Conservation (phyloP, 106 monocot genomes). For the Gastrodia elata region DNA sequence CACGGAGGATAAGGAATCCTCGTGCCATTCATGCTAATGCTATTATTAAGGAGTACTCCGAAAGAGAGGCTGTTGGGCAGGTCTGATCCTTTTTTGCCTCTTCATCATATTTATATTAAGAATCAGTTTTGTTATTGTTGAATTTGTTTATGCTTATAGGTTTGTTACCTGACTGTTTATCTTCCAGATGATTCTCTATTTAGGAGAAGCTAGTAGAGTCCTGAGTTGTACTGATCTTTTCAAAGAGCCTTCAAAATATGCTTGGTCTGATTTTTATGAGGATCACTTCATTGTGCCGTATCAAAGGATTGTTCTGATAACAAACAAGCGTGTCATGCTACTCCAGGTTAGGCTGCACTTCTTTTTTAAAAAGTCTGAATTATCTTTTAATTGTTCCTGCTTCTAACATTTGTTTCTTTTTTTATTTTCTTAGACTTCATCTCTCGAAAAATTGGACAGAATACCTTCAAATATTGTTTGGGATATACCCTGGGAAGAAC, state of each 20-base stretch:
- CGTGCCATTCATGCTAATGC: conserved; percentile 82
- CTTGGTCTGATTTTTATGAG: conserved; percentile 97
- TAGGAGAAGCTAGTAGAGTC: conserved; percentile 90
- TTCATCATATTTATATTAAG: conserved; percentile 1
- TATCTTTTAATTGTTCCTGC: neutral
- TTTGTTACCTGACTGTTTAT: conserved; percentile 2
- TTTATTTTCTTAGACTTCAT: conserved; percentile 35
- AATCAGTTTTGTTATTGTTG: neutral
- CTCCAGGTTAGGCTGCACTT: conserved; percentile 48
- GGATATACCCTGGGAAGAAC: conserved; percentile 88
- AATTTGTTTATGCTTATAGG: neutral
- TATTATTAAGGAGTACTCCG: conserved; percentile 63
- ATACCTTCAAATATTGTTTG: conserved; percentile 87
- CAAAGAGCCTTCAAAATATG: conserved; percentile 96
- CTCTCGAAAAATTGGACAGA: conserved; percentile 70
- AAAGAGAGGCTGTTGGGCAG: conserved; percentile 82
- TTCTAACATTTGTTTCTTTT: neutral
- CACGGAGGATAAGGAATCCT: conserved; percentile 79
- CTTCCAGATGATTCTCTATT: conserved; percentile 84
- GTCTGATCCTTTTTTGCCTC: conserved; percentile 27
- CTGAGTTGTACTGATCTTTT: conserved; percentile 92
- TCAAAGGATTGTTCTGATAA: conserved; percentile 78
- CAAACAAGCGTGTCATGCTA: conserved; percentile 85
- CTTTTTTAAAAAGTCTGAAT: neutral
- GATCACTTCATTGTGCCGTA: conserved; percentile 71